Percentiles rank a stretch among this genome's conserved stretches.
phyloP scores from a whole-genome alignment of 257 asterid species.

The Primulina huaijiensis region DNA sequence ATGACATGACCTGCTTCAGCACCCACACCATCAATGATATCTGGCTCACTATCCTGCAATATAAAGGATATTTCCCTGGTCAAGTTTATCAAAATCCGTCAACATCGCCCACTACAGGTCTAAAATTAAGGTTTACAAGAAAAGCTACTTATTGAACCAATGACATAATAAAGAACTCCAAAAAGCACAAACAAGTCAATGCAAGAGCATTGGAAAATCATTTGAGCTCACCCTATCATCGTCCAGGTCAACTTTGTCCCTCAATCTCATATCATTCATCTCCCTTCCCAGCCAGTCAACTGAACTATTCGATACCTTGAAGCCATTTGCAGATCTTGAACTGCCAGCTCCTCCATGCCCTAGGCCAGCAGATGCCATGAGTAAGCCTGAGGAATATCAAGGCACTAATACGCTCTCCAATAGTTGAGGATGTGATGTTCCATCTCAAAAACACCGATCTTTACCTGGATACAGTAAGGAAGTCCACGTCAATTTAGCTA shows the following conservation, averaged over 20 bases:
- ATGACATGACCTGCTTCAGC: constrained; percentile 95
- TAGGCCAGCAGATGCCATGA: constrained; percentile 64
- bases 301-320: constrained; percentile 82
- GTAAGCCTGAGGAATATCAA: constrained; percentile 31
- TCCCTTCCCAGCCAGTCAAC: constrained; percentile 97
- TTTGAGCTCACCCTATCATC: constrained; percentile 62
- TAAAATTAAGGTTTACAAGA: background rate
- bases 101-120: constrained; percentile 7
- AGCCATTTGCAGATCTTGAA: constrained; percentile 62
- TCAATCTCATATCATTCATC: constrained; percentile 86
- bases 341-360: constrained; percentile 78
- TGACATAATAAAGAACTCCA: background rate
- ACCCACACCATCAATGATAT: constrained; percentile 87
- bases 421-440: constrained; percentile 30
- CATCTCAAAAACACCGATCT: constrained; percentile 38
- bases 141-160: background rate
- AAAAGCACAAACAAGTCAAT: constrained; percentile 1
- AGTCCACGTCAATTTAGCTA: constrained; percentile 23
- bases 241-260: constrained; percentile 76
- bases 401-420: constrained; percentile 28
- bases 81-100: constrained; percentile 19
- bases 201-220: constrained; percentile 19
- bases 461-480: constrained; percentile 30
- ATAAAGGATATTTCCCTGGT: constrained; percentile 19
- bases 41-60: constrained; percentile 95